Percentiles rank a stretch among this genome's conserved stretches.
phyloP scores from a whole-genome alignment of 495 filamentous ascomycete genomes.

The Penicillium pancosmium region DNA sequence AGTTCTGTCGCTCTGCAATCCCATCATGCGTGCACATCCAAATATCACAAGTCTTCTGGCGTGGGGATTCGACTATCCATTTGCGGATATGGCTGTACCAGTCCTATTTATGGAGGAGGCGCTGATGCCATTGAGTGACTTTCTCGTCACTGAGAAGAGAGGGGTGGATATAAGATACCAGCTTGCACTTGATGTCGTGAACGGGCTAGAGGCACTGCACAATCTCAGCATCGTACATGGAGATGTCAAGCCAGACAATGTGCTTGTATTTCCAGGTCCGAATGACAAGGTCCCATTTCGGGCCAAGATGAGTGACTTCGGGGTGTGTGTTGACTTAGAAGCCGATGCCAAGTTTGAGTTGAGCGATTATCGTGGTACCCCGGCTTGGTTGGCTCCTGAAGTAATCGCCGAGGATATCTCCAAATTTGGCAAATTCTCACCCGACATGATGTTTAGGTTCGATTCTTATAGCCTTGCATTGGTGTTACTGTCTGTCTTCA shows the following conservation, averaged over 20 bases:
- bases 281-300: constrained; percentile 25
- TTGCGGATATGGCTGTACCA: constrained; percentile 21
- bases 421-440: constrained; percentile 12
- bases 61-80: constrained; percentile 31
- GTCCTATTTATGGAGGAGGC: constrained; percentile 27
- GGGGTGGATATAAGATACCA: constrained; percentile 15
- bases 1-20: constrained; percentile 18
- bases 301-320: constrained; percentile 36
- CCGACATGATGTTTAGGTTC: constrained; percentile 23
- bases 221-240: constrained; percentile 68
- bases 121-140: constrained; percentile 19
- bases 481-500: constrained; percentile 22
- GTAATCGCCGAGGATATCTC: constrained; percentile 9
- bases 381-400: constrained; percentile 30
- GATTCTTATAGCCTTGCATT: constrained; percentile 25
- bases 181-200: constrained; percentile 51
- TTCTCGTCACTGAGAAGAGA: constrained; percentile 13
- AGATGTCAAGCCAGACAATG: constrained; percentile 43
- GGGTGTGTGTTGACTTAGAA: constrained; percentile 27
- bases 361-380: constrained; percentile 25
- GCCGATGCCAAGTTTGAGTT: constrained; percentile 14
- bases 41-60: constrained; percentile 26
- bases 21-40: constrained; percentile 11
- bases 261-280: constrained; percentile 33
- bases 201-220: constrained; percentile 73